Evolutionary conservation across 257 asterid genomes (phyloP).

Genomic region (Solanum dulcamara): DNA sequence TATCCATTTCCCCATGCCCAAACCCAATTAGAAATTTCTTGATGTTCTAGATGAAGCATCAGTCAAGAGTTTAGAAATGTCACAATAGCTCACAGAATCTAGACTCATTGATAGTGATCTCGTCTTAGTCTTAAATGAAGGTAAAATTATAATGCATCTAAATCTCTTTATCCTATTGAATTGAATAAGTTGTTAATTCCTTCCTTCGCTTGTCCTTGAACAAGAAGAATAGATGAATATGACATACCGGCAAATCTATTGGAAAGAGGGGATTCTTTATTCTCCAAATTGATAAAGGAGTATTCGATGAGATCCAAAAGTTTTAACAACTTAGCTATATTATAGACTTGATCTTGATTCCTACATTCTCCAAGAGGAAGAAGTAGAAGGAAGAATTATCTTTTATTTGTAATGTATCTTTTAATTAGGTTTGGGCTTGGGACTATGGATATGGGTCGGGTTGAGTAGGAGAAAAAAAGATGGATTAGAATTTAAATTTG

Average conservation of each 20-base stretch:
- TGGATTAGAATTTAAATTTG: too few relatives aligned
- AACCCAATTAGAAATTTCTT: too few relatives aligned
- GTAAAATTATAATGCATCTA: constrained; percentile 26
- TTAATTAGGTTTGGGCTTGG: too few relatives aligned
- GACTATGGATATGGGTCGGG: too few relatives aligned
- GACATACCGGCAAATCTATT: constrained; percentile 80
- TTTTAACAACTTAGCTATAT: constrained; percentile 33
- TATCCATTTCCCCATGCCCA: too few relatives aligned
- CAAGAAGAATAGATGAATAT: constrained; percentile 88
- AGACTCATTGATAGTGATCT: constrained; percentile 89
- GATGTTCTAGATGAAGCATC: too few relatives aligned
- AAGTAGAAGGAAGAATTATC: not conserved
- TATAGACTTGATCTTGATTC: constrained; percentile 8
- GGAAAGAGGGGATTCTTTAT: constrained; percentile 77
- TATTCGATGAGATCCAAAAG: constrained; percentile 75
- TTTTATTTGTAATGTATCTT: too few relatives aligned
- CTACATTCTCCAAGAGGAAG: not conserved
- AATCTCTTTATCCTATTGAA: not conserved
- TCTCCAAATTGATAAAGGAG: constrained; percentile 83
- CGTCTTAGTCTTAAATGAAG: constrained; percentile 87
- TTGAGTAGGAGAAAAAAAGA: too few relatives aligned
- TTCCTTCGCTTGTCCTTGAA: constrained; percentile 4
- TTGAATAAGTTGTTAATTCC: not conserved
- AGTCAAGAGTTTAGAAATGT: constrained; percentile 59
- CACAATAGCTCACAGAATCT: constrained; percentile 97